Evolutionary conservation across 805 yeast genomes (phyloP), one percentile per base, ranked within the genome.

Genomic region (Ogataea polymorpha): DNA sequence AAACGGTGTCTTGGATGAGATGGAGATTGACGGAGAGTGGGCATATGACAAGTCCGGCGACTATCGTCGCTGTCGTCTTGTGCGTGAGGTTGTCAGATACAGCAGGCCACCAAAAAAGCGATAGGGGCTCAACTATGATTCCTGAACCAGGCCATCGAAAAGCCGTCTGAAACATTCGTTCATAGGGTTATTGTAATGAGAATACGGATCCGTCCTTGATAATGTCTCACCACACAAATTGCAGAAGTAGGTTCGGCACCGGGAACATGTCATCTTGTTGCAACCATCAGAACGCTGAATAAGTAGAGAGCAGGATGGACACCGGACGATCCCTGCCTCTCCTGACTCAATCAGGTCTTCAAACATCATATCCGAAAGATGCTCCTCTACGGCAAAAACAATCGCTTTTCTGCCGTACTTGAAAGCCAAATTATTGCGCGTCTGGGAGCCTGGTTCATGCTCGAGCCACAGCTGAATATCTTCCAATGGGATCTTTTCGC

Each of bases 221-320:
- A 76, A 51, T 12, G 57, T 46, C 2, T 51, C 55, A 2, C 80
- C 80, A 60, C 86, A 80, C 8, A 77, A 32, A 44, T 72, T 75
- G 53, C 86, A 80, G 47, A 80, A 80, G 31, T 58, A 51, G 0
- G 71, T 62, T 4, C 50, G 48, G 46, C 86, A 80, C 5, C 68
- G 59, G 0, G 66, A 48, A 51, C 87, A 80, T 27, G 65, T 67
- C 81, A 80, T 78, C 51, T 76, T 78, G 51, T 79, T 80, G 55
- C 86, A 80, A 5, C 86, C 87, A 48, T 79, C 84, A 17, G 71
- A 62, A 42, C 77, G 69, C 44, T 77, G 77, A 5, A 77, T 71
- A 6, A 70, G 70, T 2, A 70, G 51, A 12, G 58, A 55, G 51
- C 86, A 80, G 4, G 58, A 56, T 0, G 86, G 86, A 47, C 86